phyloP scores from a whole-genome alignment of 1,139 yeast genomes.

The Blastobotrys proliferans region DNA sequence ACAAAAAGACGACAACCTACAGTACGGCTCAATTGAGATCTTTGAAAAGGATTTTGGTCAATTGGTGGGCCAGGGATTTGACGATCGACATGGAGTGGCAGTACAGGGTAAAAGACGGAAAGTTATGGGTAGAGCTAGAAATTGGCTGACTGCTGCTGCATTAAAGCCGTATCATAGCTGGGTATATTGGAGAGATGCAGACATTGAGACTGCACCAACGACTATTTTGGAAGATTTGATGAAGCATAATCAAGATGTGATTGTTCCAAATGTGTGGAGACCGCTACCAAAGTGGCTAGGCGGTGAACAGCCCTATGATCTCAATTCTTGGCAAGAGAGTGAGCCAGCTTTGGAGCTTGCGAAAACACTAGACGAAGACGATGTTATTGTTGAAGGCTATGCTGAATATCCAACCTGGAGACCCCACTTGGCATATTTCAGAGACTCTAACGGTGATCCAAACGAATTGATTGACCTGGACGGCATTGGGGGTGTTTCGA shows the following conservation, averaged over 20 bases:
- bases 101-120: slow-evolving; percentile 71
- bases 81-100: slow-evolving; percentile 68
- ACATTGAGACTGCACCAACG: slow-evolving; percentile 58
- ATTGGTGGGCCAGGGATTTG: slow-evolving; percentile 72
- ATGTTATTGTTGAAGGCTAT: slow-evolving; percentile 88
- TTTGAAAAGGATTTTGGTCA: slow-evolving; percentile 69
- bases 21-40: slow-evolving; percentile 32
- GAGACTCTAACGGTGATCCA: slow-evolving; percentile 80
- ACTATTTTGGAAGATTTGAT: slow-evolving; percentile 62
- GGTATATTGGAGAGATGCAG: slow-evolving; percentile 78
- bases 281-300: slow-evolving; percentile 89
- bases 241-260: slow-evolving; percentile 61
- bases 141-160: slow-evolving; percentile 61
- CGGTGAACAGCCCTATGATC: slow-evolving; percentile 84
- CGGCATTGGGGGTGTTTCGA: slow-evolving; percentile 91
- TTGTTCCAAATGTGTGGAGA: slow-evolving; percentile 90
- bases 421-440: slow-evolving; percentile 80
- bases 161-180: slow-evolving; percentile 64
- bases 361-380: slow-evolving; percentile 70
- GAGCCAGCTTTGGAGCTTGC: slow-evolving; percentile 81
- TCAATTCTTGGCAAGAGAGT: slow-evolving; percentile 88
- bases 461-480: slow-evolving; percentile 85
- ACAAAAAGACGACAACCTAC: slow-evolving; percentile 30
- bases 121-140: slow-evolving; percentile 68
- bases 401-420: slow-evolving; percentile 93